A percentile compares a stretch with the other conserved stretches of the same genome.
Evolutionary conservation across 176 grass and related monocot species (phyloP).

Genomic region (Poa annua): DNA sequence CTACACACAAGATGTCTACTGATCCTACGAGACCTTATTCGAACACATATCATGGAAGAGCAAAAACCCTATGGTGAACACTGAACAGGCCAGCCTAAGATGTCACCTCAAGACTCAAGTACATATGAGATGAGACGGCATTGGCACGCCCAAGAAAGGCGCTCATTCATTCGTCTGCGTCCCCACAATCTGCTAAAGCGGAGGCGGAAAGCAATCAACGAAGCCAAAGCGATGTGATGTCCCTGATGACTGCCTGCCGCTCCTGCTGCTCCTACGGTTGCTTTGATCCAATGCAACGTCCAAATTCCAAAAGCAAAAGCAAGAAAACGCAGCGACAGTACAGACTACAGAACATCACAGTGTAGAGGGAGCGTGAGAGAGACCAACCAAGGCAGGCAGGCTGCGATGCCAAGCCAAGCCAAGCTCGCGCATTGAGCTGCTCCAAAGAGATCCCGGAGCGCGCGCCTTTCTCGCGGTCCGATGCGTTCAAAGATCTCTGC

Average conservation of each 20-base stretch:
- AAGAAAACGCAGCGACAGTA: background rate
- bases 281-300: slow-evolving; percentile 89
- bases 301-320: slow-evolving; percentile 69
- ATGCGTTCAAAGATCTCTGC: slow-evolving; percentile 88
- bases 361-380: background rate
- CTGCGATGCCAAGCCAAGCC: slow-evolving; percentile 21
- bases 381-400: slow-evolving; percentile 16
- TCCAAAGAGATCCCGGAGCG: slow-evolving; percentile 63
- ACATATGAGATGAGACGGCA: too few relatives aligned
- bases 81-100: background rate
- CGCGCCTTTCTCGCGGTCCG: slow-evolving; percentile 84
- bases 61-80: slow-evolving; percentile 10
- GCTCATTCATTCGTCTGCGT: slow-evolving; percentile 43
- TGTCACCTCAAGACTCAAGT: too few relatives aligned
- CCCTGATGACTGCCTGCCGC: slow-evolving; percentile 7
- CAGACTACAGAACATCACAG: background rate
- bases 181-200: slow-evolving; percentile 58
- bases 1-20: background rate
- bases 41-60: slow-evolving; percentile 35
- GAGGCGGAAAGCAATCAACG: slow-evolving; percentile 53
- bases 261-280: slow-evolving; percentile 43
- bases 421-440: slow-evolving; percentile 52
- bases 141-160: slow-evolving; percentile 50
- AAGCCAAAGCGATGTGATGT: slow-evolving; percentile 49
- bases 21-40: slow-evolving; percentile 18